These are phyloP conservation scores for Platanthera guangdongensis DNA, from an alignment of 106 monocot species.

Conservation along the genomic window DNA sequence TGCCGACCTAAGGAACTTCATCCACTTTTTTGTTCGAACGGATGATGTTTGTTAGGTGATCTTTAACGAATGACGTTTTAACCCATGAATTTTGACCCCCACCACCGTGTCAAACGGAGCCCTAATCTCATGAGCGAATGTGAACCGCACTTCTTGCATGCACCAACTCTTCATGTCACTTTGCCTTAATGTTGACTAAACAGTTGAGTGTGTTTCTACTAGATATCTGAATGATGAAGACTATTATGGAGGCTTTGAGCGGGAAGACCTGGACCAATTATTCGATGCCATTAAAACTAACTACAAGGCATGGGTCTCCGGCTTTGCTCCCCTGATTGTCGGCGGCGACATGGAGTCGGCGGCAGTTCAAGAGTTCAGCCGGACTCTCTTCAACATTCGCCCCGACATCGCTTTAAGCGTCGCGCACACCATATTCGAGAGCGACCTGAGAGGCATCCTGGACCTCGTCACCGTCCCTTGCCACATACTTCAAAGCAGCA, in stretches of 20 bases:
- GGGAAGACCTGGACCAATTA: conserved; percentile 80
- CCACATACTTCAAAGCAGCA: conserved; percentile 89
- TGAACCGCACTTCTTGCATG: no score
- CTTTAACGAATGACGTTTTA: no score
- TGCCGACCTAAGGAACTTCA: no score
- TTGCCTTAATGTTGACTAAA: no score
- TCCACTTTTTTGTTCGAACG: no score
- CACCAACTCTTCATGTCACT: no score
- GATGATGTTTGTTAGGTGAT: no score
- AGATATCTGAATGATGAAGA: conserved; percentile 88
- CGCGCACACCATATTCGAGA: conserved; percentile 73
- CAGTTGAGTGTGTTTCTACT: not conserved
- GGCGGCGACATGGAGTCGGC: conserved; percentile 94
- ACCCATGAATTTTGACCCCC: no score
- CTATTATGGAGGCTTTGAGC: conserved; percentile 90
- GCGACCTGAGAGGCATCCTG: conserved; percentile 54
- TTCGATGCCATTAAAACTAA: conserved; percentile 83
- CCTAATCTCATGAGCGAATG: no score
- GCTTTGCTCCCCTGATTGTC: conserved; percentile 75
- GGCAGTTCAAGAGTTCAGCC: conserved; percentile 93
- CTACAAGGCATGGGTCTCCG: conserved; percentile 87
- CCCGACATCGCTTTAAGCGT: conserved; percentile 90
- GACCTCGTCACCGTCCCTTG: conserved; percentile 66
- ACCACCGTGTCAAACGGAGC: no score
- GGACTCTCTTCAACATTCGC: conserved; percentile 93